These are phyloP conservation scores for Suillus subalutaceus DNA, from an alignment of 768 basidiomycete species.

Conservation along the genomic window DNA sequence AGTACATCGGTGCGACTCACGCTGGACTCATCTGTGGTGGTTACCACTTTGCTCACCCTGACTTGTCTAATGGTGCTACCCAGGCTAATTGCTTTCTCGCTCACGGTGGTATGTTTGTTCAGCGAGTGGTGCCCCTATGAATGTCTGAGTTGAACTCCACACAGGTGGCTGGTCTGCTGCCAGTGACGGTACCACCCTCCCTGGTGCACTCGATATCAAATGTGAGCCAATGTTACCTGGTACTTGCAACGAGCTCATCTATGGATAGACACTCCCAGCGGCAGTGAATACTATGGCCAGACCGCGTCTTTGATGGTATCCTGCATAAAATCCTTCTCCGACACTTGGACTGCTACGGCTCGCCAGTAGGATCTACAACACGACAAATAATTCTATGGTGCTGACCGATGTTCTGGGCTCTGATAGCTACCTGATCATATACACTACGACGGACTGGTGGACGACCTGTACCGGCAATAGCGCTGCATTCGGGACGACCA, in stretches of 20 bases:
- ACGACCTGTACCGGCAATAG: conserved; percentile 64
- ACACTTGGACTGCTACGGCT: conserved; percentile 52
- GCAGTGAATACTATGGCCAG: conserved; percentile 57
- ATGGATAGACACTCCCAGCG: conserved; percentile 51
- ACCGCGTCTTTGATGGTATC: conserved; percentile 58
- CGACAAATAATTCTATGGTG: not conserved
- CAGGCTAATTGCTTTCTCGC: conserved; percentile 64
- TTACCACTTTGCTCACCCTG: conserved; percentile 65
- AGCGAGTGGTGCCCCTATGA: not conserved
- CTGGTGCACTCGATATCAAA: conserved; percentile 67
- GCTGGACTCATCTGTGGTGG: conserved; percentile 59
- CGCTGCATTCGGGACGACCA: conserved; percentile 48
- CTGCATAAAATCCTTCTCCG: conserved; percentile 65
- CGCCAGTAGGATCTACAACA: conserved; percentile 38
- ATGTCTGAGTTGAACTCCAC: not conserved
- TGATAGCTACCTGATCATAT: conserved; percentile 54
- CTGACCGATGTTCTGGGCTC: conserved; percentile 3
- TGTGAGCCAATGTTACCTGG: conserved; percentile 34
- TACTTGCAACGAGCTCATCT: not conserved
- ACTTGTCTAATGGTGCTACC: conserved; percentile 51
- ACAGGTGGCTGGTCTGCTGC: conserved; percentile 51
- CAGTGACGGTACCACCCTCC: conserved; percentile 58
- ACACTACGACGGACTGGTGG: conserved; percentile 73
- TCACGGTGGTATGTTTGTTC: conserved; percentile 46
- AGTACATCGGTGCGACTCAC: conserved; percentile 60